phyloP scores from a whole-genome alignment of 2,329 filamentous ascomycete species.

The Furcasterigmium sp. region DNA sequence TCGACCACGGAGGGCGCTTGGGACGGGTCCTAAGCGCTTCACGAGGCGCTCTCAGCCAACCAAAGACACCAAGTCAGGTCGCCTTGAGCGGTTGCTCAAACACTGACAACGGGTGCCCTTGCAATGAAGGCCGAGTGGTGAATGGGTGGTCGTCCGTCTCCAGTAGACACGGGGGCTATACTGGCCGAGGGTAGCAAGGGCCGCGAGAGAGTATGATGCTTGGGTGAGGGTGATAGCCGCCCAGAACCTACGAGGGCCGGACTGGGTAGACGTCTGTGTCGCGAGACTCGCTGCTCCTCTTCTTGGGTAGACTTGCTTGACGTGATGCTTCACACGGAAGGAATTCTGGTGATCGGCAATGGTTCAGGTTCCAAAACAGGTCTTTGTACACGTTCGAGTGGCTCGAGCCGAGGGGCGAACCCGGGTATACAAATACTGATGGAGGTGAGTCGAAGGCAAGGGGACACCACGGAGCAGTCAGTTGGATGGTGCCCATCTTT shows the following conservation, averaged over 20 bases:
- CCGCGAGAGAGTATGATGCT: too few species aligned
- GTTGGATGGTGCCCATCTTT: constrained; percentile 19
- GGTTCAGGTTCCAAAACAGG: not conserved
- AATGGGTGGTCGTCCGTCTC: too few species aligned
- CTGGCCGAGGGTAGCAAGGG: too few species aligned
- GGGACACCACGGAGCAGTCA: constrained; percentile 18
- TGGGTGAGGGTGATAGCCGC: not conserved
- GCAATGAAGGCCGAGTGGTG: too few species aligned
- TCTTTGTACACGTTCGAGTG: not conserved
- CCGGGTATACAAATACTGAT: constrained; percentile 4
- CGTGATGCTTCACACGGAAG: not conserved
- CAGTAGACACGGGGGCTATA: too few species aligned
- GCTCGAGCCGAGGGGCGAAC: not conserved
- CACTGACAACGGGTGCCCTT: constrained; percentile 7
- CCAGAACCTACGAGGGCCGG: not conserved
- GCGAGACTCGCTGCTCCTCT: not conserved
- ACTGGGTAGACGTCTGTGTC: not conserved
- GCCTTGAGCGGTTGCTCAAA: constrained; percentile 13
- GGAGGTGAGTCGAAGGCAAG: constrained; percentile 10
- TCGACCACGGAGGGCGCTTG: constrained; percentile 5
- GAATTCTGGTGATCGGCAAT: not conserved
- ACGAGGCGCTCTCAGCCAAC: constrained; percentile 12
- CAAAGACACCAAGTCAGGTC: constrained; percentile 9
- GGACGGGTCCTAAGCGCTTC: constrained; percentile 10
- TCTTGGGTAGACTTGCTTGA: not conserved